Evolutionary conservation across 2,329 filamentous ascomycete genomes (phyloP).

Genomic region (Aschersonia sp.): DNA sequence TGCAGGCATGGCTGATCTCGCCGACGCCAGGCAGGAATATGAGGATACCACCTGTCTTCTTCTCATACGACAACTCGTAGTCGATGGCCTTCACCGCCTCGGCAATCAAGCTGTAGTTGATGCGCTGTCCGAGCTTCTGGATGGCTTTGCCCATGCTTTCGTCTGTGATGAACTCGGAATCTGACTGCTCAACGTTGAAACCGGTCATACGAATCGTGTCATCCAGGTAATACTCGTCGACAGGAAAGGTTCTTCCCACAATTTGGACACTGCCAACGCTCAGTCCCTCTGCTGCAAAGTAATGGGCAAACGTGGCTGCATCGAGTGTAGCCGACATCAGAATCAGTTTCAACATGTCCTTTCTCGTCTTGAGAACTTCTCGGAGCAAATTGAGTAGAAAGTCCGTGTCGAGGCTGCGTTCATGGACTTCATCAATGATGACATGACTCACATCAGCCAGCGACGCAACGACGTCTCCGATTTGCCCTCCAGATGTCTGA

Average conservation of each 20-base stretch:
- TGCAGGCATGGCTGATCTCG: slow-evolving; percentile 76
- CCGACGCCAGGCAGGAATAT: slow-evolving; percentile 87
- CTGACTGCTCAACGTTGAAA: slow-evolving; percentile 42
- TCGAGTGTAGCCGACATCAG: slow-evolving; percentile 96
- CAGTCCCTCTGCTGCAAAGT: slow-evolving; percentile 57
- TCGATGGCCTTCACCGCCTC: slow-evolving; percentile 75
- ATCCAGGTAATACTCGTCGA: slow-evolving; percentile 80
- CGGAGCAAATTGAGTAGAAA: slow-evolving; percentile 80
- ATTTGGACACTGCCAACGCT: slow-evolving; percentile 75
- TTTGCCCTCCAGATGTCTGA: slow-evolving; percentile 73
- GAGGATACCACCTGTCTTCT: slow-evolving; percentile 68
- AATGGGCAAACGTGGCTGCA: slow-evolving; percentile 68
- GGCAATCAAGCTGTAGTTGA: slow-evolving; percentile 81
- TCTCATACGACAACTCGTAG: slow-evolving; percentile 47
- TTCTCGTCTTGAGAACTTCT: slow-evolving; percentile 60
- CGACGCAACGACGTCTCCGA: slow-evolving; percentile 67
- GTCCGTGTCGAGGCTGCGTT: slow-evolving; percentile 87
- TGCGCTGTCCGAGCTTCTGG: slow-evolving; percentile 60
- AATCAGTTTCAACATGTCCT: slow-evolving; percentile 74
- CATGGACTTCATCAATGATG: slow-evolving; percentile 92
- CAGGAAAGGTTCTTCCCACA: slow-evolving; percentile 74
- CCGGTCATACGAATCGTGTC: slow-evolving; percentile 71
- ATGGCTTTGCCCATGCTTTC: slow-evolving; percentile 55
- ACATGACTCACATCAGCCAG: slow-evolving; percentile 86
- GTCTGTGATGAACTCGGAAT: slow-evolving; percentile 28